These are phyloP conservation scores for Eucalyptus virginea DNA, from an alignment of 345 rosid genomes.

Conservation along the genomic window DNA sequence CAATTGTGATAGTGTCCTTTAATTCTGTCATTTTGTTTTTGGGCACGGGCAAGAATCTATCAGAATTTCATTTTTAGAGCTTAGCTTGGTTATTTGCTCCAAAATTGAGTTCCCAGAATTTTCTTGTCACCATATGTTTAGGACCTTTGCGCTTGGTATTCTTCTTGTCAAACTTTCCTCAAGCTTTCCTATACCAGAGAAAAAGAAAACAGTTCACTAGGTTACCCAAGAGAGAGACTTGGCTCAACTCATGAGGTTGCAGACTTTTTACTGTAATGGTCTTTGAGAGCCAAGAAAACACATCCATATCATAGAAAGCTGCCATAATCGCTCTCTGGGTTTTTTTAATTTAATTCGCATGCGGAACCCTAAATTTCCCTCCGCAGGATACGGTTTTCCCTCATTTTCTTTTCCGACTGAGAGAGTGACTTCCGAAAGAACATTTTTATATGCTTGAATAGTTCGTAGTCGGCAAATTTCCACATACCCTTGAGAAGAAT, in stretches of 20 bases:
- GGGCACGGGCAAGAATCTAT: not conserved
- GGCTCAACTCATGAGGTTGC: not conserved
- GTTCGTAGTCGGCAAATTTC: not conserved
- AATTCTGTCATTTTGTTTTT: not conserved
- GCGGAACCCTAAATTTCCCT: not conserved
- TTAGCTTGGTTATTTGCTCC: not conserved
- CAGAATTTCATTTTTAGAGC: not conserved
- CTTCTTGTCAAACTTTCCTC: not conserved
- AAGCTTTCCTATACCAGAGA: not conserved
- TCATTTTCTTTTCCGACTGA: not conserved
- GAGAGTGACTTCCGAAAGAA: not conserved
- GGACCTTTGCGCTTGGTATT: not conserved
- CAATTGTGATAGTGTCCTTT: constrained; percentile 2
- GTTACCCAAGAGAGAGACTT: not conserved
- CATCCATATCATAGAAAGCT: not conserved
- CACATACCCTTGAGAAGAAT: not conserved
- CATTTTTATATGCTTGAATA: not conserved
- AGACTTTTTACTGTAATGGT: not conserved
- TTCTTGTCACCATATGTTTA: not conserved
- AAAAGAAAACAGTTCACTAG: not conserved
- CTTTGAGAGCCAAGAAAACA: not conserved
- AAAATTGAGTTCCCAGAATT: not conserved
- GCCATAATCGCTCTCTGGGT: not conserved
- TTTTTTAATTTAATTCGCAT: not conserved
- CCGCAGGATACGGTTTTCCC: not conserved